Conservation (phyloP, 164 flowering plant genomes). For the Brasenia schreberi region DNA sequence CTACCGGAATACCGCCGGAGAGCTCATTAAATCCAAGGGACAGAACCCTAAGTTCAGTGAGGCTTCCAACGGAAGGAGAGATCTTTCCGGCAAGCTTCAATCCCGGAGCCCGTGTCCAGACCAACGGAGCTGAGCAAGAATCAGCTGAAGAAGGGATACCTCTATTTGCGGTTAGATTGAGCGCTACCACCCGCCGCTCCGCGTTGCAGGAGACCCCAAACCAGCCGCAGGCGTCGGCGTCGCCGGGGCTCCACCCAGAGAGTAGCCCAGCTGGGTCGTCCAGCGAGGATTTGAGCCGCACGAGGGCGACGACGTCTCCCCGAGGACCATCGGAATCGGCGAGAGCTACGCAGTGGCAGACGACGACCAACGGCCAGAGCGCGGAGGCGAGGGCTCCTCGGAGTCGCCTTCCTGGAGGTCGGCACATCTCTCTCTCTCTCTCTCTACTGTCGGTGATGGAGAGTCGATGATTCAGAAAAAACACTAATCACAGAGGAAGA, state of each 20-base stretch:
- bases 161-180: conserved; percentile 16
- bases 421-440: background rate
- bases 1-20: conserved; percentile 42
- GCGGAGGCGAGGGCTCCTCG: background rate
- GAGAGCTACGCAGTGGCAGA: conserved; percentile 2
- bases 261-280: conserved; percentile 47
- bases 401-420: background rate
- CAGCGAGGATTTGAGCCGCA: conserved; percentile 40
- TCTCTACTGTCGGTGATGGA: background rate
- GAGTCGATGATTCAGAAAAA: background rate
- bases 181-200: conserved; percentile 25
- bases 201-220: conserved; percentile 53
- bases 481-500: too few relatives aligned
- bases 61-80: conserved; percentile 26
- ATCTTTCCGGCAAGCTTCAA: conserved; percentile 31
- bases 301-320: conserved; percentile 26
- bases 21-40: conserved; percentile 48
- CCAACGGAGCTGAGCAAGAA: background rate
- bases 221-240: conserved; percentile 47
- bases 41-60: conserved; percentile 47
- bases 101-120: conserved; percentile 10
- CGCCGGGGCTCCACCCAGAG: conserved; percentile 29
- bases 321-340: background rate
- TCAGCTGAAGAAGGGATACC: conserved; percentile 23
- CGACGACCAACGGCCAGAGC: conserved; percentile 2